Base-by-base conservation (phyloP, 139 green algal species). In the Desmodesmus armatus region DNA sequence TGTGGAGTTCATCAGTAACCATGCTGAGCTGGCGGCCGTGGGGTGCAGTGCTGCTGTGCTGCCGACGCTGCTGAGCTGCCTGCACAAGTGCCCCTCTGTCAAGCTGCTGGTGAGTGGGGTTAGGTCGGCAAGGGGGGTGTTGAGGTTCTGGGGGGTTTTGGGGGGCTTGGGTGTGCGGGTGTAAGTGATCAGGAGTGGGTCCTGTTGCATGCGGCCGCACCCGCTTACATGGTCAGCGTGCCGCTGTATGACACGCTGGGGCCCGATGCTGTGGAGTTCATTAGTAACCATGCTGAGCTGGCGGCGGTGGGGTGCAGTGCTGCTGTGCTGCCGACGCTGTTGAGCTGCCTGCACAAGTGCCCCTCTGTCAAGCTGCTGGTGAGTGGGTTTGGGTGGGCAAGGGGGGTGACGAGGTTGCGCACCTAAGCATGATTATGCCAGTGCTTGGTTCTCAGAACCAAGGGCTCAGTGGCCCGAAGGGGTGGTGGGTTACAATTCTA, bases 241-340 rank as follows among this genome's bases (percentile, higher is more conserved):
- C 97, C 97, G 31, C 92, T 99, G 79, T 99, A 99, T 87, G 97
- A 99, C 89, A 99, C 97, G 0, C 87, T 99, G 71, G 97, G 97
- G 0, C 95, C 96, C 1, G 97, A 99, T 85, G 91, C 93, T 3
- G 97, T 99, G 49, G 85, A 95, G 84, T 99, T 97, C 92, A 99
- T 99, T 82, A 92, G 89, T 81, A 96, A 96, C 82, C 97, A 99
- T 81, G 96, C 96, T 21, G 96, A 99, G 89, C 87, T 99, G 76
- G 77, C 87, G 31, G 92, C 89, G 3, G 94, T 99, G 25, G 95
- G 91, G 5, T 96, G 92, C 89, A 90, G 78, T 40, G 86, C 90
- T 0, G 92, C 89, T n/a, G 88, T 96, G 65, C 91, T 97, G 73
- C 89, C 89, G 43, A 95, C 85, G 49, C 75, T 99, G 85, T 67